phyloP scores from a whole-genome alignment of 2,329 filamentous ascomycete species.

The Diaporthe capsici region DNA sequence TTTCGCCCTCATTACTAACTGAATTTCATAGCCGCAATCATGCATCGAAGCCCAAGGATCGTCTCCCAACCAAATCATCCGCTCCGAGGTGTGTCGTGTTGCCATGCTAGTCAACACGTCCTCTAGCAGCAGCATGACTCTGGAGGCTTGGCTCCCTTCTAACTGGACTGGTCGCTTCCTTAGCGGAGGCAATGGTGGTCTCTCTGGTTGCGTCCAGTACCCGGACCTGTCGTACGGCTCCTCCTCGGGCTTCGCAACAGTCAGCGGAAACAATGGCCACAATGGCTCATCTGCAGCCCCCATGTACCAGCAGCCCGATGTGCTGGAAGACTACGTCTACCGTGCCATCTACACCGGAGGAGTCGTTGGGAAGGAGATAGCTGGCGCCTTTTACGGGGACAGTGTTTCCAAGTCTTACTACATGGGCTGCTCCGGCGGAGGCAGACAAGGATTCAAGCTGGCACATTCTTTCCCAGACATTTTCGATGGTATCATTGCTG shows the following conservation, averaged over 20 bases:
- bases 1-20: not conserved
- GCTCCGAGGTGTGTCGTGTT: slow-evolving; percentile 46
- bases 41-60: slow-evolving; percentile 2
- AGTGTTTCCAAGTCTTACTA: slow-evolving; percentile 63
- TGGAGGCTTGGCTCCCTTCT: slow-evolving; percentile 63
- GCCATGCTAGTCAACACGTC: slow-evolving; percentile 48
- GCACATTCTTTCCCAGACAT: slow-evolving; percentile 67
- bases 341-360: slow-evolving; percentile 56
- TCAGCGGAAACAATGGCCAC: slow-evolving; percentile 66
- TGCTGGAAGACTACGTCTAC: slow-evolving; percentile 53
- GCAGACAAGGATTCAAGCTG: slow-evolving; percentile 69
- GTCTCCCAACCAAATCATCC: not conserved
- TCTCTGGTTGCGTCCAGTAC: slow-evolving; percentile 63
- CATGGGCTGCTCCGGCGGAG: slow-evolving; percentile 71
- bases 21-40: not conserved
- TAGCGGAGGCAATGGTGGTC: slow-evolving; percentile 62
- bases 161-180: slow-evolving; percentile 61
- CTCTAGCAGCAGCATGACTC: slow-evolving; percentile 57
- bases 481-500: slow-evolving; percentile 70
- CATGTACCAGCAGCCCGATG: slow-evolving; percentile 53
- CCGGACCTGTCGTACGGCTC: slow-evolving; percentile 62
- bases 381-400: slow-evolving; percentile 61
- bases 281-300: slow-evolving; percentile 55
- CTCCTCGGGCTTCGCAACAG: slow-evolving; percentile 59
- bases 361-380: slow-evolving; percentile 63